A percentile compares a stretch with the other conserved stretches of the same genome.
These are phyloP conservation scores for Globisporangium acanthophoron DNA, from an alignment of 352 stramenopile genomes.

Conservation along the genomic window DNA sequence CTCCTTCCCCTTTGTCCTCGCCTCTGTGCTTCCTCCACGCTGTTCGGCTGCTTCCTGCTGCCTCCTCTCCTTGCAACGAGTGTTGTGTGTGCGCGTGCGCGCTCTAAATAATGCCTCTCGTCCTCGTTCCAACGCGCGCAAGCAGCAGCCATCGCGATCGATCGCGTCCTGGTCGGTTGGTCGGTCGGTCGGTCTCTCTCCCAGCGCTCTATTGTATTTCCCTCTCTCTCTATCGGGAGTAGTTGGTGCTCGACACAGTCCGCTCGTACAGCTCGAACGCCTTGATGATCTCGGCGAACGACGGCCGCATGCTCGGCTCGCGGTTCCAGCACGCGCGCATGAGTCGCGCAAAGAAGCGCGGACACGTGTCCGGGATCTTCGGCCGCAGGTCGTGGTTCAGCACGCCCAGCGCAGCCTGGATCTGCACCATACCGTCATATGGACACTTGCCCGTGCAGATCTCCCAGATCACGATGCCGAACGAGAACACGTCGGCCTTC, in stretches of 20 bases:
- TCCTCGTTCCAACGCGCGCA: background rate
- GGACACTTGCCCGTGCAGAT: constrained; percentile 88
- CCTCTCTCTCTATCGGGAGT: constrained; percentile 6
- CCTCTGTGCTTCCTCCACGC: background rate
- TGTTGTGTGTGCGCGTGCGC: background rate
- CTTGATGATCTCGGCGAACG: constrained; percentile 58
- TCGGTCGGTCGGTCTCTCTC: too few species aligned
- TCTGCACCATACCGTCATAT: constrained; percentile 88
- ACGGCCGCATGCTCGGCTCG: constrained; percentile 61
- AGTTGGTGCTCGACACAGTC: constrained; percentile 7
- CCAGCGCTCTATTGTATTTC: background rate
- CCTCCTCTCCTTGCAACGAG: background rate
- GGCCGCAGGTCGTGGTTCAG: constrained; percentile 76
- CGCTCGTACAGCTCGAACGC: constrained; percentile 40
- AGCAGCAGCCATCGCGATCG: background rate
- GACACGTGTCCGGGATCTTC: constrained; percentile 50
- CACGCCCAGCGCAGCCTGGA: constrained; percentile 75
- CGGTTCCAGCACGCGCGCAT: constrained; percentile 78
- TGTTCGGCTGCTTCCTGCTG: background rate
- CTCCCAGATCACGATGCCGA: constrained; percentile 93
- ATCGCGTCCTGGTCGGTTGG: too few species aligned
- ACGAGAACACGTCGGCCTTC: constrained; percentile 92
- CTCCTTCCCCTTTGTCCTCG: background rate
- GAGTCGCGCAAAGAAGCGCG: constrained; percentile 63
- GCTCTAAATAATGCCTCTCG: background rate